Evolutionary conservation across 352 stramenopile genomes (phyloP).

Genomic region (Globisporangium cylindrosporum): DNA sequence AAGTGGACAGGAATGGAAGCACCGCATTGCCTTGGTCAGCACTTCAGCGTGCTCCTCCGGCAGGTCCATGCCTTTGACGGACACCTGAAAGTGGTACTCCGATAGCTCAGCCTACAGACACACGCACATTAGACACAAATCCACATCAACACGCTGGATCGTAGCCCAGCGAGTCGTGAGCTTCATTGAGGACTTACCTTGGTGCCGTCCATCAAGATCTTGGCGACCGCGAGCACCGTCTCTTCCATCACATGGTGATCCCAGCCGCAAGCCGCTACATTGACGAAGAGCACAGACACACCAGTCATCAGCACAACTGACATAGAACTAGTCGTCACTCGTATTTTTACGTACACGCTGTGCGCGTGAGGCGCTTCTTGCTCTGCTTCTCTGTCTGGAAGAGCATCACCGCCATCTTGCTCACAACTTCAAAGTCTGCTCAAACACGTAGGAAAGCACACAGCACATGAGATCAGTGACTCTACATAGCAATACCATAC

Average conservation of each 20-base stretch:
- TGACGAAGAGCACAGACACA: background rate
- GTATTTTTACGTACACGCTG: slow-evolving; percentile 38
- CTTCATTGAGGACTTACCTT: slow-evolving; percentile 31
- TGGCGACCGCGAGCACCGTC: slow-evolving; percentile 56
- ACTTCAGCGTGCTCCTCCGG: slow-evolving; percentile 36
- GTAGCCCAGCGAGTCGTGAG: background rate
- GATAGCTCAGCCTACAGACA: slow-evolving; percentile 41
- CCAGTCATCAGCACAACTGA: background rate
- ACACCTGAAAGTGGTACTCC: slow-evolving; percentile 34
- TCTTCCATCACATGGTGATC: slow-evolving; percentile 49
- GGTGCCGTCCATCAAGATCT: slow-evolving; percentile 69
- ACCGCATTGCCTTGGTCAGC: slow-evolving; percentile 36
- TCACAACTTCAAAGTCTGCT: slow-evolving; percentile 55
- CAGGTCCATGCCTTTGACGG: slow-evolving; percentile 48
- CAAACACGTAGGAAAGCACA: background rate
- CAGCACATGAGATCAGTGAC: background rate
- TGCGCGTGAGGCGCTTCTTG: slow-evolving; percentile 50
- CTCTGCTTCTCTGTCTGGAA: slow-evolving; percentile 70
- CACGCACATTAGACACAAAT: background rate
- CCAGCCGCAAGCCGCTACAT: slow-evolving; percentile 57
- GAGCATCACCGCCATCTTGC: slow-evolving; percentile 52
- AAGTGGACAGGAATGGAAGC: background rate
- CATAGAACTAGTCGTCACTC: background rate
- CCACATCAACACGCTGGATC: background rate
- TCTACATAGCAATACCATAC: no score